Base-by-base conservation (phyloP, 345 rosid species). In the Aethionema arabicum region DNA sequence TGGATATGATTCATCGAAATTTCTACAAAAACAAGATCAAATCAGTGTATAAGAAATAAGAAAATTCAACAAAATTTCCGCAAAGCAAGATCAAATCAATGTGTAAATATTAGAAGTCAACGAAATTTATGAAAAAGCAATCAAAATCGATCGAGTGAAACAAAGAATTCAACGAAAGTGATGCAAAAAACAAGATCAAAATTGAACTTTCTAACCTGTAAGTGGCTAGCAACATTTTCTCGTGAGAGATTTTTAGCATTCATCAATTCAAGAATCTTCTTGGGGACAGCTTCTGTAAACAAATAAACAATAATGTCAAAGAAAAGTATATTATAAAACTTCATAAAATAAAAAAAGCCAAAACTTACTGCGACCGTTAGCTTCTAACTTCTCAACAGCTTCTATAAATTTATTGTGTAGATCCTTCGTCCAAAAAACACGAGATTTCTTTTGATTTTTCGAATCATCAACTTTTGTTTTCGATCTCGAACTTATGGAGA, bases 181-280 rank as follows among this genome's bases (percentile, higher is more conserved):
- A 1, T 21, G 1, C 27, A 21, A 21, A 21, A 21, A 21, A 21
- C 2, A 21, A 21, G 27, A 21, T 21, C 27, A 21, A 21, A 21
- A 21, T 21, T 40, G 85, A 79, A 48, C 27, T 21, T 21, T 2
- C 27, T 21, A 1, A 21, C 27, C 27, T 21, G 9, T 40, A 87
- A 79, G 27, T 21, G 27, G 27, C 27, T 21, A 1, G 27, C 27
- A 21, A 21, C 27, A 21, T 21, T 21, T 21, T 21, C 27, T 21
- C 27, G 27, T 21, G 27, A 21, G 27, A 21, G 27, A 48, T 86
- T 80, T 49, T 85, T 96, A 49, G 84, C 88, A 65, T 87, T 79
- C 99, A 93, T 93, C 52, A 90, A 63, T 42, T 90, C 96, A 62
- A 93, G 97, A 68, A 93, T 87, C 79, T 85, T 90, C 74, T 90